Evolutionary conservation across 306 rosid species (phyloP).

Genomic region (Trifolium pratense): DNA sequence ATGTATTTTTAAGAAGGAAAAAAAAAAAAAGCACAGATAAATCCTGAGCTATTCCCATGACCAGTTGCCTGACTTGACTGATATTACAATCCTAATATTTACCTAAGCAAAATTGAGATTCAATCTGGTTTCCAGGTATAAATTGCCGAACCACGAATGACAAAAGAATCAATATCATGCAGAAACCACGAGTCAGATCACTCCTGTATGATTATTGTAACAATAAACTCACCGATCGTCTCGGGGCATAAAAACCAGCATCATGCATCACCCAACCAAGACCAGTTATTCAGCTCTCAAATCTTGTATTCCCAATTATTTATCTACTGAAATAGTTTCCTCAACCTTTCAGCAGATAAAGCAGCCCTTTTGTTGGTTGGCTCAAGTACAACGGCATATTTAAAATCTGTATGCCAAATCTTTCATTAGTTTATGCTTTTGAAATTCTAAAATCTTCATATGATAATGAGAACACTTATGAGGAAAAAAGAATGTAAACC

Average conservation of each 20-base stretch:
- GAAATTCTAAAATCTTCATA: neutral
- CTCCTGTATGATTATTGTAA: conserved; percentile 39
- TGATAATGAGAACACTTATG: conserved; percentile 6
- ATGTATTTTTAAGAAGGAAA: neutral
- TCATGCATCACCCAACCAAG: conserved; percentile 14
- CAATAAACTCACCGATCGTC: conserved; percentile 36
- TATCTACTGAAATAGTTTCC: conserved; percentile 71
- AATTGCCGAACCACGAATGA: conserved; percentile 40
- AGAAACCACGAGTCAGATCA: conserved; percentile 40
- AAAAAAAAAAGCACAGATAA: conserved; percentile 32
- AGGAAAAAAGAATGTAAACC: neutral
- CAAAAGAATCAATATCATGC: conserved; percentile 45
- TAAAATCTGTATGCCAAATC: conserved; percentile 68
- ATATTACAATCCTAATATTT: conserved; percentile 48
- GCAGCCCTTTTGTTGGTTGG: conserved; percentile 98
- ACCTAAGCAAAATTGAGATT: conserved; percentile 64
- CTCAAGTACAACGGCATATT: conserved; percentile 88
- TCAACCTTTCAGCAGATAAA: conserved; percentile 70
- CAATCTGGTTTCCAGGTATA: conserved; percentile 40
- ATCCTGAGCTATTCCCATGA: conserved; percentile 31
- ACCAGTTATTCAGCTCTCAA: conserved; percentile 28
- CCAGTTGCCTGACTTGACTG: conserved; percentile 42
- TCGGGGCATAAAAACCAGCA: conserved; percentile 27
- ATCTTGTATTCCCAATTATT: conserved; percentile 26
- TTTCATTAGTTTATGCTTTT: conserved; percentile 25